These are phyloP conservation scores for Closterium sp. DNA, from an alignment of 139 green algal species.

Conservation along the genomic window DNA sequence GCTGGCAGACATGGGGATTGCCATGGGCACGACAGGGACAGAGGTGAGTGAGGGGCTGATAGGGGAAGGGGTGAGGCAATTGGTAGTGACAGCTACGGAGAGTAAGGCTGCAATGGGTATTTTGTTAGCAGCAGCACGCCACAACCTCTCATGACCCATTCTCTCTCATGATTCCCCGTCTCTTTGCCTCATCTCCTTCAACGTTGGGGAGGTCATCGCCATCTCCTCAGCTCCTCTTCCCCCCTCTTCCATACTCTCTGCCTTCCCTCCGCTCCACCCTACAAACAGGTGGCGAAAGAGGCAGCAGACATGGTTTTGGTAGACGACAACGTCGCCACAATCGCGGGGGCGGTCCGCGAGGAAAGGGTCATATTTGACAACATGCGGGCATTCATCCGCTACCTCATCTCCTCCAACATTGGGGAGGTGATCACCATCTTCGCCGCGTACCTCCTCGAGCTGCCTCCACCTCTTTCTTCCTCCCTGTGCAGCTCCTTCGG, in stretches of 20 bases:
- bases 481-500: slow-evolving; percentile 86
- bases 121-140: too few species aligned
- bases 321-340: slow-evolving; percentile 94
- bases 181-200: slow-evolving; percentile 96
- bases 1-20: slow-evolving; percentile 96
- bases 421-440: slow-evolving; percentile 98
- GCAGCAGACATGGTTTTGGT: slow-evolving; percentile 94
- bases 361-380: slow-evolving; percentile 98
- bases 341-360: slow-evolving; percentile 92
- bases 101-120: too few species aligned
- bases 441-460: slow-evolving; percentile 87
- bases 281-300: slow-evolving; percentile 84
- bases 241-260: too few species aligned
- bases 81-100: too few species aligned
- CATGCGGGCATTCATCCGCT: slow-evolving; percentile 99
- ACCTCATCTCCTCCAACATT: slow-evolving; percentile 99
- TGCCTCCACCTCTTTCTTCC: slow-evolving; percentile 92
- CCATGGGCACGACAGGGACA: slow-evolving; percentile 92
- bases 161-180: slow-evolving; percentile 84
- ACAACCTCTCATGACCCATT: too few species aligned
- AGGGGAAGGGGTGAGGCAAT: too few species aligned
- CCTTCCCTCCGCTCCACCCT: too few species aligned
- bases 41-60: too few species aligned
- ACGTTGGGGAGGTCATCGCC: slow-evolving; percentile 93
- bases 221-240: slow-evolving; percentile 88